Conservation (phyloP, 1,284 basidiomycete genomes). For the Ceratobasidium papillatum region DNA sequence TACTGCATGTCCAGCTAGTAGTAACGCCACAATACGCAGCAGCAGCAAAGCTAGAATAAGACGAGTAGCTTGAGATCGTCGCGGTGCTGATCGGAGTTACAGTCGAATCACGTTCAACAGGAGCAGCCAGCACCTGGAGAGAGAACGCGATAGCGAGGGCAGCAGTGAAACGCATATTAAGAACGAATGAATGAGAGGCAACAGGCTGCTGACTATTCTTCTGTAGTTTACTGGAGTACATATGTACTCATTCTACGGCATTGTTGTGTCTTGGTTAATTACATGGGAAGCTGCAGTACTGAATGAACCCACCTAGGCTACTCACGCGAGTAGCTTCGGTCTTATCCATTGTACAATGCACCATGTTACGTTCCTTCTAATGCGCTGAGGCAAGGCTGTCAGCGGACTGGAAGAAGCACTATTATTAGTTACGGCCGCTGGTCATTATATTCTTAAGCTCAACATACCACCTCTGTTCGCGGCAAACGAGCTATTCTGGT, state of each 20-base stretch:
- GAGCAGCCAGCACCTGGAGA: conserved; percentile 9
- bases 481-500: neutral
- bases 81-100: conserved; percentile 56
- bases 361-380: neutral
- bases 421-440: neutral
- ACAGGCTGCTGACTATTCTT: neutral
- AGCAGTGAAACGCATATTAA: conserved; percentile 14
- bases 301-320: neutral
- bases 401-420: neutral
- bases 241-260: neutral
- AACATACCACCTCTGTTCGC: neutral
- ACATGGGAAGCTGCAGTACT: neutral
- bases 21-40: conserved; percentile 63
- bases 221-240: neutral
- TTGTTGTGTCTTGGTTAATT: neutral
- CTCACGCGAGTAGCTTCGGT: neutral
- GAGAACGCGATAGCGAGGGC: neutral
- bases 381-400: neutral
- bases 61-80: conserved; percentile 60
- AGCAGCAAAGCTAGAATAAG: conserved; percentile 65
- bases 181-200: neutral
- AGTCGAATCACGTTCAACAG: conserved; percentile 30
- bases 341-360: neutral
- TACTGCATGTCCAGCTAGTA: conserved; percentile 66
- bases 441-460: neutral